phyloP scores from a whole-genome alignment of 345 rosid species.

The Turritis glabra region DNA sequence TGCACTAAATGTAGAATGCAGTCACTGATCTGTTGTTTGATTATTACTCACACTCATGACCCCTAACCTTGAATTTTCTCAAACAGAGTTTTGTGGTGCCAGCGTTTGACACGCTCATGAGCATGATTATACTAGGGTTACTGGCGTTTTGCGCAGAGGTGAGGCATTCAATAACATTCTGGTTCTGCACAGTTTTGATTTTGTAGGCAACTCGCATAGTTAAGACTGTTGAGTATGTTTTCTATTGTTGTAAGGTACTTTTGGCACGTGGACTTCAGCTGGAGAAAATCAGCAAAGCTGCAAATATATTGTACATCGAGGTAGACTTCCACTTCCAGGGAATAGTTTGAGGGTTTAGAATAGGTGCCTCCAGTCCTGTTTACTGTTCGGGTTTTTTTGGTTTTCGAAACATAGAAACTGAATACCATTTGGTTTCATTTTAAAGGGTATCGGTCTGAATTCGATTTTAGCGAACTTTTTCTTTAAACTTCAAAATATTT shows the following conservation, averaged over 20 bases:
- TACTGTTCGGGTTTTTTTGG: neutral
- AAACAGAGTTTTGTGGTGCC: constrained; percentile 78
- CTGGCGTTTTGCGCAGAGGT: constrained; percentile 89
- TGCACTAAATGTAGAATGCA: too few relatives aligned
- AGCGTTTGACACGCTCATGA: constrained; percentile 46
- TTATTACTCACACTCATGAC: neutral
- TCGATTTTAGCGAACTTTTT: neutral
- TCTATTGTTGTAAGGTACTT: constrained; percentile 49
- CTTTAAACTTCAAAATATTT: neutral
- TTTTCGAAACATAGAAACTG: neutral
- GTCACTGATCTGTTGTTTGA: neutral
- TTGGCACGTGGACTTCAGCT: constrained; percentile 89
- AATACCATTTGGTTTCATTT: neutral
- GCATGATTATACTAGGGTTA: constrained; percentile 61
- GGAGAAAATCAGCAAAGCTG: constrained; percentile 81
- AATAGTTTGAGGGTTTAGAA: neutral
- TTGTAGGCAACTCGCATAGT: neutral
- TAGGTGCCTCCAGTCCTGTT: neutral
- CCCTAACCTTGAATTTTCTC: too few relatives aligned
- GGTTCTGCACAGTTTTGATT: neutral
- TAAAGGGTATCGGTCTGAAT: neutral
- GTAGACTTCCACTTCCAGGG: constrained; percentile 34
- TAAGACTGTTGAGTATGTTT: neutral
- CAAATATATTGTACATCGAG: constrained; percentile 69
- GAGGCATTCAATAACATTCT: constrained; percentile 2